phyloP scores from a whole-genome alignment of 495 filamentous ascomycete species.

The Apodospora peruviana region DNA sequence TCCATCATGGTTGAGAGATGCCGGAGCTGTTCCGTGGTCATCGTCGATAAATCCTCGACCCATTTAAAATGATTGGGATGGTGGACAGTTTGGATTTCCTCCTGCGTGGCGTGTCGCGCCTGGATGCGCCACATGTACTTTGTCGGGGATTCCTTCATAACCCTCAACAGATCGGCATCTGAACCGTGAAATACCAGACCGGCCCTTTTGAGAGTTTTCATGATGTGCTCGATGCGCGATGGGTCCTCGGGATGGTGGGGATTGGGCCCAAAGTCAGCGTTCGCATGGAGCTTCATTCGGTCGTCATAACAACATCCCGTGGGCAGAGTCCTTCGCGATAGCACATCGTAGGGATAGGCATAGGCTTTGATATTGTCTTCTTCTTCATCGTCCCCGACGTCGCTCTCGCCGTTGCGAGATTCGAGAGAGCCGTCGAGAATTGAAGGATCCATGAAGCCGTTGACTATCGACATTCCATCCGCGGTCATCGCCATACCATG shows the following conservation, averaged over 20 bases:
- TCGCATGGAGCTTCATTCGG: conserved; percentile 88
- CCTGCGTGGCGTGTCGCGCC: conserved; percentile 65
- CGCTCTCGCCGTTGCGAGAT: conserved; percentile 22
- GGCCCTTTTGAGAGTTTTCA: conserved; percentile 70
- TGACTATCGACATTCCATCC: conserved; percentile 26
- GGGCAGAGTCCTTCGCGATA: conserved; percentile 40
- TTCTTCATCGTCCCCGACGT: conserved; percentile 23
- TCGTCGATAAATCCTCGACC: conserved; percentile 55
- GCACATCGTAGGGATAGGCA: conserved; percentile 9
- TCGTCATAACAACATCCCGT: conserved; percentile 85
- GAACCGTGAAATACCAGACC: conserved; percentile 60
- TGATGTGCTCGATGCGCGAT: conserved; percentile 81
- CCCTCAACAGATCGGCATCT: conserved; percentile 37
- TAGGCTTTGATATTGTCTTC: conserved; percentile 14
- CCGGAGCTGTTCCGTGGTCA: conserved; percentile 56
- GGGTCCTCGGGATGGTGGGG: conserved; percentile 94
- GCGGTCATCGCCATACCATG: conserved; percentile 24
- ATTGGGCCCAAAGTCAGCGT: conserved; percentile 57
- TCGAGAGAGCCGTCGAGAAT: conserved; percentile 15
- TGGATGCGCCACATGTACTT: conserved; percentile 70
- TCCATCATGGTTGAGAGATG: conserved; percentile 50
- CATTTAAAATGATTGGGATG: conserved; percentile 68
- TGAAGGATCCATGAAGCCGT: conserved; percentile 26
- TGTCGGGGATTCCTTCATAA: conserved; percentile 40
- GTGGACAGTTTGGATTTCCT: conserved; percentile 77